Base-by-base conservation (phyloP, 495 filamentous ascomycete species). In the Lophiotrema nucula region DNA sequence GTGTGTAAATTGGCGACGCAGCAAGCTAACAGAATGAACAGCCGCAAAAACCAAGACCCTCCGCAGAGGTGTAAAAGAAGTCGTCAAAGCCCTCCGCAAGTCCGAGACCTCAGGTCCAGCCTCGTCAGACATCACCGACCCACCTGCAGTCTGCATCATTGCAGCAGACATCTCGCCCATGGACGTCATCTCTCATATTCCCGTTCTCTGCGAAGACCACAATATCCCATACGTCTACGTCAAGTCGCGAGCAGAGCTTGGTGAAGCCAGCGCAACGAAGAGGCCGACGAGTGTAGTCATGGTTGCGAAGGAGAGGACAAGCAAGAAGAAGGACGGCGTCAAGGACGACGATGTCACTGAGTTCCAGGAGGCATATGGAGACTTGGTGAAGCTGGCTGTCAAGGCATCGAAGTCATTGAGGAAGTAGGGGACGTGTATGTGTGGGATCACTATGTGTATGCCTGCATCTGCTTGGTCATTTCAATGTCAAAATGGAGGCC, bases 141-240 rank as follows among this genome's bases (percentile, higher is more conserved):
- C 84, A 55, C 78, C 79, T 47, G 89, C 84, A 63, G 79, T 99
- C 63, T 88, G 95, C 64, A 78, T 99, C 71, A 86, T 99, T 50
- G 93, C 95, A 26, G 93, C 88, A 51, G 93, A 99, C 71, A 97
- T 97, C 79, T 93, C 88, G 21, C 93, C 93, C 56, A 89, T 91
- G 87, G 92, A 97, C 69, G 91, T 97, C 66, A 96, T 97, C 75
- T 92, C 88, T 45, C 93, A 97, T 74, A 88, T 99, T 63, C 93
- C 93, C 49, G 87, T 97, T 15, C 84, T 97, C 41, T 97, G 95
- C 81, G 93, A 99, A 75, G 91, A 97, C 75, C 91, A 96, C 78
- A 85, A 85, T 68, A 86, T 96, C 48, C 92, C 92, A 3, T 99
- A 97, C 74, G 77, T 97, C 63, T 99, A 89, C 74, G 86, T 97